Conservation (phyloP, 306 rosid genomes). For the Cicer pinnatifidum region DNA sequence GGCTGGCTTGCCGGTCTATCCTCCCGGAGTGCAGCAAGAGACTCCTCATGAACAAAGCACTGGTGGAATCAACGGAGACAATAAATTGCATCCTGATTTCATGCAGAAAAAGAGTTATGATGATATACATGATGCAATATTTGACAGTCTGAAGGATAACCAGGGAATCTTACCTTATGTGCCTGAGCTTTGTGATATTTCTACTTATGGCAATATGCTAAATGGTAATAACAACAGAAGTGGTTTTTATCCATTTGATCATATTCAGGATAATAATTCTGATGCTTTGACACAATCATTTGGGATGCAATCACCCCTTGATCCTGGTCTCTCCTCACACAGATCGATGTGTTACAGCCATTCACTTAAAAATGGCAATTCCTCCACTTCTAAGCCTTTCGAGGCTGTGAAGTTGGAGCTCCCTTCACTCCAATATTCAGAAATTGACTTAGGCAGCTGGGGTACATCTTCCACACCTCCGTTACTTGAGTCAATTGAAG, state of each 20-base stretch:
- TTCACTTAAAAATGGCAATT: conserved; percentile 89
- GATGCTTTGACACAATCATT: conserved; percentile 56
- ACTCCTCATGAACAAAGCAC: conserved; percentile 57
- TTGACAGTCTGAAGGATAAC: conserved; percentile 63
- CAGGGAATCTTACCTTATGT: conserved; percentile 59
- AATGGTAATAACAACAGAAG: conserved; percentile 55
- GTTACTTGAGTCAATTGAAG: conserved; percentile 75
- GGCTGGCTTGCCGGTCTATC: conserved; percentile 93
- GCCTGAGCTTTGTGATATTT: conserved; percentile 59
- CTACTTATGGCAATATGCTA: conserved; percentile 54
- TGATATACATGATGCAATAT: conserved; percentile 66
- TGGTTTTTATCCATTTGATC: conserved; percentile 56
- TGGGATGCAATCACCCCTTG: conserved; percentile 57
- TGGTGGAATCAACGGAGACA: conserved; percentile 54
- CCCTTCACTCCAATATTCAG: conserved; percentile 99
- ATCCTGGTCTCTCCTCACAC: conserved; percentile 60
- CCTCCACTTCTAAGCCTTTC: conserved; percentile 83
- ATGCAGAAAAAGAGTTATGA: conserved; percentile 57
- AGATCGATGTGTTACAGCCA: conserved; percentile 66
- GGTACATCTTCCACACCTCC: conserved; percentile 66
- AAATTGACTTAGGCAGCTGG: conserved; percentile 87
- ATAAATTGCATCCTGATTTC: conserved; percentile 55
- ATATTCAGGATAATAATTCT: conserved; percentile 52
- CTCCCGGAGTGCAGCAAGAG: conserved; percentile 73
- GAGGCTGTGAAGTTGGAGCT: conserved; percentile 96